Conservation (phyloP, 108 stramenopile species). For the Asterionellopsis glacialis region DNA sequence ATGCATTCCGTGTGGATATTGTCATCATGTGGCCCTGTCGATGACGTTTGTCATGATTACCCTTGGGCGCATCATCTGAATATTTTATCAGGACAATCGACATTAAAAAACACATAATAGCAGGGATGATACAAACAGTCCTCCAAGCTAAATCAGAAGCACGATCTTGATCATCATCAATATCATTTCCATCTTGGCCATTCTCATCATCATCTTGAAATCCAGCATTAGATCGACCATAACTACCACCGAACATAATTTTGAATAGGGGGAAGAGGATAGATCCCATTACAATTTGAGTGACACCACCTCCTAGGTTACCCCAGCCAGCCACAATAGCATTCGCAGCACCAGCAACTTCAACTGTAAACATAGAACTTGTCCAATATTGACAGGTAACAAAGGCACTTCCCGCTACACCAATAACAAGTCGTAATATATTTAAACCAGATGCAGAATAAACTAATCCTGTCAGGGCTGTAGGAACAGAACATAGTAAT, state of each 20-base stretch:
- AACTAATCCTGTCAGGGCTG: conserved; percentile 78
- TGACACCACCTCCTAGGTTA: conserved; percentile 88
- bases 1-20: conserved; percentile 18
- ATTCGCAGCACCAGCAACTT: conserved; percentile 89
- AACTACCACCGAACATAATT: conserved; percentile 31
- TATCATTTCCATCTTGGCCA: neutral
- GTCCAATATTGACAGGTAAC: conserved; percentile 93
- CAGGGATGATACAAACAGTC: conserved; percentile 58
- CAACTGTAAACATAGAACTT: conserved; percentile 78
- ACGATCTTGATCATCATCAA: neutral
- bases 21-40: conserved; percentile 52
- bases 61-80: conserved; percentile 84
- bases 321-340: conserved; percentile 87
- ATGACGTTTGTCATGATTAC: conserved; percentile 61
- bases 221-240: conserved; percentile 35
- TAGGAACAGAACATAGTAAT: conserved; percentile 59
- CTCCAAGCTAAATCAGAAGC: conserved; percentile 65
- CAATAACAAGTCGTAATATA: conserved; percentile 75
- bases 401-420: conserved; percentile 81
- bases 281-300: conserved; percentile 71
- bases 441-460: conserved; percentile 58
- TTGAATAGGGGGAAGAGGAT: conserved; percentile 70
- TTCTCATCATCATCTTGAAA: conserved; percentile 12
- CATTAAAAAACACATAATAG: conserved; percentile 37
- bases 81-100: conserved; percentile 32